phyloP scores from a whole-genome alignment of 805 yeast genomes.

The Saturnispora dispora region DNA sequence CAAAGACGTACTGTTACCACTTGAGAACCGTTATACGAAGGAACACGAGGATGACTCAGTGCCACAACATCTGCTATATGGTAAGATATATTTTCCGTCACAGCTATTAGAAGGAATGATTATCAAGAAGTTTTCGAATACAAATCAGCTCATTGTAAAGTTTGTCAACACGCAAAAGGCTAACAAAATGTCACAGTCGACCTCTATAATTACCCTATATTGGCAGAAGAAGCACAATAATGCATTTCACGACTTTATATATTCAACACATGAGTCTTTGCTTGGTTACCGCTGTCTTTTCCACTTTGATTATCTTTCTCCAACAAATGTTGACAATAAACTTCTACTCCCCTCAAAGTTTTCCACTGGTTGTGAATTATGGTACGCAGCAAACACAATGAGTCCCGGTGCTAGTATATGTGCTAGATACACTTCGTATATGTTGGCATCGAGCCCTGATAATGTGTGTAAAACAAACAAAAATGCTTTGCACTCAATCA shows the following conservation, averaged over 20 bases:
- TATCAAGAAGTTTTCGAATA: slow-evolving; percentile 49
- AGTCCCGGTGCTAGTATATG: slow-evolving; percentile 89
- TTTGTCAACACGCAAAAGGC: slow-evolving; percentile 54
- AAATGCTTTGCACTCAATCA: background rate
- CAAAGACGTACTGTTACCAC: slow-evolving; percentile 19
- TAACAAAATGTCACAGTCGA: slow-evolving; percentile 20
- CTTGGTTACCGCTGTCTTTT: slow-evolving; percentile 75
- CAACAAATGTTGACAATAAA: slow-evolving; percentile 3
- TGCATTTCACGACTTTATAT: slow-evolving; percentile 63
- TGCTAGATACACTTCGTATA: slow-evolving; percentile 69
- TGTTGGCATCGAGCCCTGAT: slow-evolving; percentile 7
- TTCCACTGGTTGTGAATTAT: slow-evolving; percentile 76
- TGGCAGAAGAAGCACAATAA: slow-evolving; percentile 59
- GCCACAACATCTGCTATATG: slow-evolving; percentile 52
- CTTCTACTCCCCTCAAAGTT: slow-evolving; percentile 33
- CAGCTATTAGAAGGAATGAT: slow-evolving; percentile 82
- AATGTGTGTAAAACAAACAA: background rate
- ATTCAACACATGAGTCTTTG: slow-evolving; percentile 75
- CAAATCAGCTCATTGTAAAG: slow-evolving; percentile 59
- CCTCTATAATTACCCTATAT: slow-evolving; percentile 53
- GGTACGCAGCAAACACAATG: slow-evolving; percentile 78
- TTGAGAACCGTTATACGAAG: background rate
- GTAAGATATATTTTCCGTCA: slow-evolving; percentile 82
- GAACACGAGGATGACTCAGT: slow-evolving; percentile 1
- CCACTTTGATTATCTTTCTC: slow-evolving; percentile 37